phyloP scores from a whole-genome alignment of 2,329 filamentous ascomycete species.

The Pseudocercospora fuligena region DNA sequence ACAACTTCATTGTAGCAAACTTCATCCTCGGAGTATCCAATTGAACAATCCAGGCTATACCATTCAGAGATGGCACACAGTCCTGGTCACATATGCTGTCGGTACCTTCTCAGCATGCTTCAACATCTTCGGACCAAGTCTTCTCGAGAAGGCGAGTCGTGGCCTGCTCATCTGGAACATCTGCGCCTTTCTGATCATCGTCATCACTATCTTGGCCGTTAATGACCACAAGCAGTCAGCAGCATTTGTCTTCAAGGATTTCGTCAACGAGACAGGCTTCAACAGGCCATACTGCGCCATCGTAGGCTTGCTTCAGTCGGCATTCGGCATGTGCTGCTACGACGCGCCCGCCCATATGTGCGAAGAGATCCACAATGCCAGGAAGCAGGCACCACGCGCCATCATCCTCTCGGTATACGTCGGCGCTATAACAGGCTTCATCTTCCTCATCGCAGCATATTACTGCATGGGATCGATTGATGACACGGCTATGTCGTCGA shows the following conservation, averaged over 20 bases:
- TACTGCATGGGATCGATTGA: conserved; percentile 60
- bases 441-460: conserved; percentile 54
- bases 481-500: conserved; percentile 50
- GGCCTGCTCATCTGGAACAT: conserved; percentile 60
- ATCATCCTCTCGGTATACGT: conserved; percentile 53
- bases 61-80: conserved; percentile 62
- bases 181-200: conserved; percentile 56
- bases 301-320: conserved; percentile 59
- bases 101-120: conserved; percentile 50
- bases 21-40: conserved; percentile 62
- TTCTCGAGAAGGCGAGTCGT: conserved; percentile 58
- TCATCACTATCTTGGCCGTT: conserved; percentile 58
- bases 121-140: conserved; percentile 57
- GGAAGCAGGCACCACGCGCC: conserved; percentile 56
- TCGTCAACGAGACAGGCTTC: conserved; percentile 61
- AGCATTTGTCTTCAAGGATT: conserved; percentile 60
- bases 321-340: conserved; percentile 61
- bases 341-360: conserved; percentile 60
- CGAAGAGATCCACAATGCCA: conserved; percentile 59
- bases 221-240: conserved; percentile 60
- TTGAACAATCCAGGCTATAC: conserved; percentile 56
- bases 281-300: conserved; percentile 56
- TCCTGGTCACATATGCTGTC: conserved; percentile 58
- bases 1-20: conserved; percentile 60
- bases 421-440: conserved; percentile 53